Percentiles rank a stretch among this genome's conserved stretches.
Conservation (phyloP, 192 early-diverging fungal genomes). For the Linnemannia schmuckeri region DNA sequence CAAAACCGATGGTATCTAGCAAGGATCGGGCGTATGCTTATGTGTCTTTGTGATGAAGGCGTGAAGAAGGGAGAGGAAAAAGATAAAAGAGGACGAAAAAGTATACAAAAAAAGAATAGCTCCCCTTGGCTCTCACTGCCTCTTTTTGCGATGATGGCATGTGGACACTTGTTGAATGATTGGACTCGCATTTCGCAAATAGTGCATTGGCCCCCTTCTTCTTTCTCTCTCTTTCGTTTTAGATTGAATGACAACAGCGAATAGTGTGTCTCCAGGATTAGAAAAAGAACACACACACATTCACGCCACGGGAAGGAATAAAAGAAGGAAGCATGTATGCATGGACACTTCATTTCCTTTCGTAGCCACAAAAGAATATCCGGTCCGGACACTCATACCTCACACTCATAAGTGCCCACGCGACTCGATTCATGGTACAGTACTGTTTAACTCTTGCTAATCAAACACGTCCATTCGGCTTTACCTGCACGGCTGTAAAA, state of each 20-base stretch:
- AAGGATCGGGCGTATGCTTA: neutral
- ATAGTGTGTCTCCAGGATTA: too few species aligned
- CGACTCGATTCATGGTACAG: too few species aligned
- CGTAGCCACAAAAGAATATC: too few species aligned
- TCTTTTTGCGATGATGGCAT: neutral
- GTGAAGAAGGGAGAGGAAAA: neutral
- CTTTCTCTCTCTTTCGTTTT: neutral
- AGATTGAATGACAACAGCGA: neutral
- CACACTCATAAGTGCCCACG: too few species aligned
- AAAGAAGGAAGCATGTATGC: too few species aligned
- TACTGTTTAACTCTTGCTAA: too few species aligned
- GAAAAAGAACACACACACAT: too few species aligned
- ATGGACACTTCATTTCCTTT: too few species aligned
- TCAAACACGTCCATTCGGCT: too few species aligned
- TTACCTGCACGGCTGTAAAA: too few species aligned
- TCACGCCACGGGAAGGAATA: too few species aligned
- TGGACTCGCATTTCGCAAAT: neutral
- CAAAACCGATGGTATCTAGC: neutral
- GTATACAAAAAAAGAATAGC: neutral
- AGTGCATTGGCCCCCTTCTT: neutral
- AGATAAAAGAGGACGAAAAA: neutral
- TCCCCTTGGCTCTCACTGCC: neutral
- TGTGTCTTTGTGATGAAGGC: neutral
- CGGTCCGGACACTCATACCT: too few species aligned
- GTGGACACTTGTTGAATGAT: neutral